Conservation (phyloP, 306 rosid genomes). For the Rubus idaeus region DNA sequence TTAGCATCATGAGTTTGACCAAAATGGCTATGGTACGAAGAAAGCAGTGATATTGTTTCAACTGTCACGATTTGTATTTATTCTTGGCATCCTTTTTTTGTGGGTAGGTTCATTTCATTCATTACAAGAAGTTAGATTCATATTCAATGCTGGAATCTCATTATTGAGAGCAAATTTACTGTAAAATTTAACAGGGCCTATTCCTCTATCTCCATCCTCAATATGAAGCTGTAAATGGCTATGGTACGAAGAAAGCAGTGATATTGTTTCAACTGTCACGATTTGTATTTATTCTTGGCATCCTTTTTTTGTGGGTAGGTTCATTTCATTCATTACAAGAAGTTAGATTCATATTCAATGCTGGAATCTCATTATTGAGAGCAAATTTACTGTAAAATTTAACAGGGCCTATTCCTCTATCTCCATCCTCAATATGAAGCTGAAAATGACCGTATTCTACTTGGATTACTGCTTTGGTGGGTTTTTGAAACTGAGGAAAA, state of each 20-base stretch:
- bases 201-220: neutral
- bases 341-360: neutral
- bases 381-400: neutral
- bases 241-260: neutral
- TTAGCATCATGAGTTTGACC: neutral
- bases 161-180: neutral
- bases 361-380: neutral
- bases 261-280: neutral
- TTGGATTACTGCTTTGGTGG: neutral
- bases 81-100: neutral
- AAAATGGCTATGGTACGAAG: neutral
- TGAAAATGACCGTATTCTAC: neutral
- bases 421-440: neutral
- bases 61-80: neutral
- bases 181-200: neutral
- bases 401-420: neutral
- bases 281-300: neutral
- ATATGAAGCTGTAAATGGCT: too few species aligned
- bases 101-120: neutral
- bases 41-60: neutral
- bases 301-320: neutral
- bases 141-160: conserved; percentile 4
- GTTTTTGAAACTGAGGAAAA: neutral
- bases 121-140: neutral
- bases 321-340: neutral